Evolutionary conservation across 345 rosid species (phyloP).

Genomic region (Pistacia integerrima): DNA sequence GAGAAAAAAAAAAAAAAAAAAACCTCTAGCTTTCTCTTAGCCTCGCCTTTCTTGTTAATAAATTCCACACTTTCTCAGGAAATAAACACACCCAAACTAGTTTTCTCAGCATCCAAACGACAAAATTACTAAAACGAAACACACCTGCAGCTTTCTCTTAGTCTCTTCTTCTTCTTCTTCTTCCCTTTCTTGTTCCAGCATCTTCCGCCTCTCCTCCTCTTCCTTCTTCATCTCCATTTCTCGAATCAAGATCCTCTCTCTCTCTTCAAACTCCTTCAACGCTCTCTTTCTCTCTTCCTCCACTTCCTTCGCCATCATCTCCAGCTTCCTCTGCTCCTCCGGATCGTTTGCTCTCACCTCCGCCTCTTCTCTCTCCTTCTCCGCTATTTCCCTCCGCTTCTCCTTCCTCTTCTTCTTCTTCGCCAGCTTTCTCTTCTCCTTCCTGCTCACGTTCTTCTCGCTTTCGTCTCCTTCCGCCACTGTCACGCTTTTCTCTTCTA

Average conservation of each 20-base stretch:
- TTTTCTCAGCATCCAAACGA: background rate
- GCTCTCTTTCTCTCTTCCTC: slow-evolving; percentile 54
- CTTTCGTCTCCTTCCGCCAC: slow-evolving; percentile 8
- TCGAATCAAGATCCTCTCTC: slow-evolving; percentile 71
- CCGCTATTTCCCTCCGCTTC: slow-evolving; percentile 68
- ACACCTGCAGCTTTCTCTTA: slow-evolving; percentile 15
- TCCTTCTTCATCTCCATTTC: slow-evolving; percentile 61
- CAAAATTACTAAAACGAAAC: background rate
- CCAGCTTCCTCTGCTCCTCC: slow-evolving; percentile 55
- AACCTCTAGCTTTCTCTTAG: background rate
- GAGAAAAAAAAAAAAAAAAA: background rate
- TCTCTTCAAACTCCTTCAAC: slow-evolving; percentile 71
- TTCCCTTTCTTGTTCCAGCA: slow-evolving; percentile 42
- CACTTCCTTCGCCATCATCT: slow-evolving; percentile 65
- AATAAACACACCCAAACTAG: slow-evolving; percentile 16
- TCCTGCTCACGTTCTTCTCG: slow-evolving; percentile 41
- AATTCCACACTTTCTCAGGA: background rate
- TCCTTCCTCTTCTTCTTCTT: slow-evolving; percentile 87
- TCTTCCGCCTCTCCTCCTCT: slow-evolving; percentile 41
- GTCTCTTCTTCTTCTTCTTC: slow-evolving; percentile 37
- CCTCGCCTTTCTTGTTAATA: slow-evolving; percentile 29
- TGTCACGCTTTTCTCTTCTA: background rate
- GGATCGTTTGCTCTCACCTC: slow-evolving; percentile 67
- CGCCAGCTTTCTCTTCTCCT: slow-evolving; percentile 75
- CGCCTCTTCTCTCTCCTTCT: slow-evolving; percentile 62